A percentile compares a stretch with the other conserved stretches of the same genome.
These are phyloP conservation scores for Afroboletus lepidellus DNA, from an alignment of 1,284 basidiomycete genomes.

Conservation along the genomic window DNA sequence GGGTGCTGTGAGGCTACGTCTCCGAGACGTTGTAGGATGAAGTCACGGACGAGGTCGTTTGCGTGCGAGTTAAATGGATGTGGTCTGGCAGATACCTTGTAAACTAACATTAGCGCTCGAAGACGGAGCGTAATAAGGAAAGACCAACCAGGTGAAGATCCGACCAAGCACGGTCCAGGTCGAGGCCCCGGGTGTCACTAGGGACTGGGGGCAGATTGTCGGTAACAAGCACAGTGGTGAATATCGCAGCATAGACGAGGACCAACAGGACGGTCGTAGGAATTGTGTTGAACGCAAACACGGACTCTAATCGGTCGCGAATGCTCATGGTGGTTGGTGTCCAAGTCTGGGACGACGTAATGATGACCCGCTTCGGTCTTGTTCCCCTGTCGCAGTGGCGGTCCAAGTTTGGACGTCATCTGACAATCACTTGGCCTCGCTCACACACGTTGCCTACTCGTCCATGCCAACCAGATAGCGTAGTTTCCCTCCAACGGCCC, in stretches of 20 bases:
- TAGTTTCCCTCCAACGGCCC: background rate
- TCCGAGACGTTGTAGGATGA: slow-evolving; percentile 55
- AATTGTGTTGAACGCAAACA: slow-evolving; percentile 38
- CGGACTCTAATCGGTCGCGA: slow-evolving; percentile 17
- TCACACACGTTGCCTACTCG: too few relatives aligned
- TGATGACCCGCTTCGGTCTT: background rate
- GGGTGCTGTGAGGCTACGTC: slow-evolving; percentile 42
- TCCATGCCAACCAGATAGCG: too few relatives aligned
- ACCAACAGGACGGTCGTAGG: slow-evolving; percentile 53
- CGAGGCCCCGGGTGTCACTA: slow-evolving; percentile 47
- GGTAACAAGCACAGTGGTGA: slow-evolving; percentile 50
- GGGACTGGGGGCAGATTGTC: slow-evolving; percentile 54
- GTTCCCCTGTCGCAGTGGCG: background rate
- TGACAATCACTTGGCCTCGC: too few relatives aligned
- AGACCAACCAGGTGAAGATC: slow-evolving; percentile 57
- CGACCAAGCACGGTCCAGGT: slow-evolving; percentile 55
- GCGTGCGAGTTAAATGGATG: slow-evolving; percentile 76
- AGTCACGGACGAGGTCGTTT: slow-evolving; percentile 63
- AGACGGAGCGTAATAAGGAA: background rate
- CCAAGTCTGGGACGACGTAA: background rate
- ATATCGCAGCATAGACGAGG: slow-evolving; percentile 52
- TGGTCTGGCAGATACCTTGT: slow-evolving; percentile 62
- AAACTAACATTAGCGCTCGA: slow-evolving; percentile 1
- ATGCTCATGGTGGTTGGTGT: slow-evolving; percentile 20
- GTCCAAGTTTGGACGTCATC: too few relatives aligned